Percentiles rank a stretch among this genome's conserved stretches.
phyloP scores from a whole-genome alignment of 805 yeast genomes.

The Isabelozyma heimii region DNA sequence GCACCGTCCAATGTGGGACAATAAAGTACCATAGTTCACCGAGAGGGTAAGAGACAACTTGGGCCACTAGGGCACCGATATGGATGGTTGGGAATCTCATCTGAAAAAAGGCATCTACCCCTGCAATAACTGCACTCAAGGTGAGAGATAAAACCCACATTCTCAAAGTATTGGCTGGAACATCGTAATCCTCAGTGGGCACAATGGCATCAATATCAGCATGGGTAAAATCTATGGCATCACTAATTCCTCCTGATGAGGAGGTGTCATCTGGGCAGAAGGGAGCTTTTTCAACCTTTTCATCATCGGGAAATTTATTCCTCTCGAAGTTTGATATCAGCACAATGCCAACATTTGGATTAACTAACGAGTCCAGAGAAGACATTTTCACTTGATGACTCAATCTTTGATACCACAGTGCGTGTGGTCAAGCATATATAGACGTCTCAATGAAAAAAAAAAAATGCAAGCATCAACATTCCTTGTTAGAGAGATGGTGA shows the following conservation, averaged over 20 bases:
- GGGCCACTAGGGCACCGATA: constrained; percentile 22
- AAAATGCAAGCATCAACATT: not conserved
- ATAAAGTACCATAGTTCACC: constrained; percentile 9
- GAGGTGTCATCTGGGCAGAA: not conserved
- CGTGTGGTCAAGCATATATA: no score
- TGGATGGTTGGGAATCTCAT: constrained; percentile 22
- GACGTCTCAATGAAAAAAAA: no score
- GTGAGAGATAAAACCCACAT: constrained; percentile 16
- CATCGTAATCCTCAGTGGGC: constrained; percentile 5
- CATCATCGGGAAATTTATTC: not conserved
- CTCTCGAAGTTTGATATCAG: not conserved
- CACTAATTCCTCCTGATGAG: not conserved
- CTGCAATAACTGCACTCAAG: constrained; percentile 21
- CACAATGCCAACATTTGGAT: not conserved
- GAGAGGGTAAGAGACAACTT: constrained; percentile 20
- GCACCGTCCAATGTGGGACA: constrained; percentile 1
- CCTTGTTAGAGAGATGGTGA: not conserved
- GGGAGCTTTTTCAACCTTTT: not conserved
- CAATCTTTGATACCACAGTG: no score
- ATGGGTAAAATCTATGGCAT: constrained; percentile 4
- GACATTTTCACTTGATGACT: no score
- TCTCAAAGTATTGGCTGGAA: constrained; percentile 7
- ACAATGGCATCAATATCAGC: constrained; percentile 7
- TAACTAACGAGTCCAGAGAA: not conserved
- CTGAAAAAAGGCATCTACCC: constrained; percentile 23